These are phyloP conservation scores for Xylaria sp. DNA, from an alignment of 2,329 filamentous ascomycete genomes.

Conservation along the genomic window DNA sequence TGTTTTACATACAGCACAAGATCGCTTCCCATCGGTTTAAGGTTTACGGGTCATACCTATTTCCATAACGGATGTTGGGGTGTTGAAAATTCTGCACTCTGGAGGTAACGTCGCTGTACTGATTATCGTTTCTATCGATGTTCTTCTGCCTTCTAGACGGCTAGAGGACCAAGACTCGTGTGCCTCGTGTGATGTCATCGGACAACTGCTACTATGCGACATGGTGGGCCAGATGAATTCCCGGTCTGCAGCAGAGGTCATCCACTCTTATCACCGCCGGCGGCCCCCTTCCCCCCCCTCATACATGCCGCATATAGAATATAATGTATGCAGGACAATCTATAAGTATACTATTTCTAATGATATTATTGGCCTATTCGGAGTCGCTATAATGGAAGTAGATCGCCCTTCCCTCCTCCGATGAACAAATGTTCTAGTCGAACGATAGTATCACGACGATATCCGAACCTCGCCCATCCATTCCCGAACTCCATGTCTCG, in stretches of 20 bases:
- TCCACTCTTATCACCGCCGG: no score
- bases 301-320: no score
- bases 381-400: not conserved
- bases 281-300: no score
- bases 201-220: not conserved
- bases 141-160: not conserved
- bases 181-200: not conserved
- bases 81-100: constrained; percentile 20
- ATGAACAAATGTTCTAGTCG: not conserved
- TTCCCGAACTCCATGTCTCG: no score
- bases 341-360: not conserved
- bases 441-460: no score
- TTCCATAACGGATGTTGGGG: not conserved
- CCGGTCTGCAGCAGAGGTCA: not conserved
- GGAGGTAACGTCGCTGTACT: constrained; percentile 7
- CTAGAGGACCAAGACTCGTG: not conserved
- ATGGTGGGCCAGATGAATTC: no score
- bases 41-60: not conserved
- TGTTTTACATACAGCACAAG: constrained; percentile 6
- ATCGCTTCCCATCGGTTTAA: constrained; percentile 24
- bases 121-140: not conserved
- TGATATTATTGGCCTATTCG: not conserved
- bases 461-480: no score
- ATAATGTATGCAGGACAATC: not conserved
- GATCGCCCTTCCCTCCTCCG: not conserved